Evolutionary conservation across 345 rosid species (phyloP).

Genomic region (Populus deltoides): DNA sequence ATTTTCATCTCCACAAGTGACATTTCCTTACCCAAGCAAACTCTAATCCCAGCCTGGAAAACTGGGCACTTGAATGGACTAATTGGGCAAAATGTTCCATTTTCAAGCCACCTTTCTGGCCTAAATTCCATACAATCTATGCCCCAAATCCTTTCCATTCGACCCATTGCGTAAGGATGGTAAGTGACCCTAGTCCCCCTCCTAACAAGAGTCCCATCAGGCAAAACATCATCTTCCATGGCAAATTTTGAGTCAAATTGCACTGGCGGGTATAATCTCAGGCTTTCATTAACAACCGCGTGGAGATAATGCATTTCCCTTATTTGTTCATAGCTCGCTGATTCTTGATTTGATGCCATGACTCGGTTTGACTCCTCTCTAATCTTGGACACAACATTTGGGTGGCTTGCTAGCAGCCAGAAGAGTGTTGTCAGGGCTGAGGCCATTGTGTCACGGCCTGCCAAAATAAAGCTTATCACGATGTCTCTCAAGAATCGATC

Average conservation of each 20-base stretch:
- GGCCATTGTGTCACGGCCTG: conserved; percentile 64
- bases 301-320: conserved; percentile 41
- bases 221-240: conserved; percentile 35
- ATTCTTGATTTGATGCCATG: conserved; percentile 27
- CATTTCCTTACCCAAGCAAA: conserved; percentile 79
- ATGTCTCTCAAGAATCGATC: conserved; percentile 56
- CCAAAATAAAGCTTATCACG: conserved; percentile 58
- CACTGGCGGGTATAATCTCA: conserved; percentile 58
- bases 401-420: conserved; percentile 45
- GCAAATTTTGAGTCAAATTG: conserved; percentile 61
- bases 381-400: conserved; percentile 28
- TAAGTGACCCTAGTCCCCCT: conserved; percentile 71
- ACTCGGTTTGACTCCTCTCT: conserved; percentile 37
- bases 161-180: conserved; percentile 77
- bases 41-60: conserved; percentile 69
- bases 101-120: conserved; percentile 72
- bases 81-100: conserved; percentile 41
- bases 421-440: conserved; percentile 52
- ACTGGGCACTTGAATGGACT: conserved; percentile 66
- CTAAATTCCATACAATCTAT: conserved; percentile 57
- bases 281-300: conserved; percentile 44
- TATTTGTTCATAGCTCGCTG: conserved; percentile 34
- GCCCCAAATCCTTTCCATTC: conserved; percentile 71
- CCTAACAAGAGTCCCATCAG: conserved; percentile 52
- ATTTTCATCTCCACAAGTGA: conserved; percentile 43